Evolutionary conservation across 768 basidiomycete genomes (phyloP), one percentile per base, ranked within the genome.

Genomic region (Leccinum uliginosum): DNA sequence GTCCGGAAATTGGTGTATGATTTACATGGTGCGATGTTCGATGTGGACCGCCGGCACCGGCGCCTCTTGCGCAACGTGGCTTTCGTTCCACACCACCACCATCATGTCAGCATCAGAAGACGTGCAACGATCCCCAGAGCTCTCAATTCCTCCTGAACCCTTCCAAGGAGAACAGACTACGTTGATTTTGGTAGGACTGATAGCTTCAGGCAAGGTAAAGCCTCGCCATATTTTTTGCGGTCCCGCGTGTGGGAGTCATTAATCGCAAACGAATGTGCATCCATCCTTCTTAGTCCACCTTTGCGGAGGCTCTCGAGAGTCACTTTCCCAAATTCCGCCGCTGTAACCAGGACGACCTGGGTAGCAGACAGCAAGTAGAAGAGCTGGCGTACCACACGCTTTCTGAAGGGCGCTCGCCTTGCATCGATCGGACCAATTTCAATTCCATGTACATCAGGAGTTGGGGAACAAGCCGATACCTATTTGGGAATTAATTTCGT

Each of bases 321-420:
- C 71, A 85, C 62, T 80, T 79, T 56, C 86, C 89, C 9, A 71
- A 71, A 43, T 87, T 90, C 67, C 74, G 75, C 45, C 78, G 88
- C 62, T 91, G 88, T 69, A 90, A 84, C 73, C 89, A 92, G 70
- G 91, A 93, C 64, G 86, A 91, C 53, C 77, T 93, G 44, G 91
- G 89, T 17, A 76, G 77, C 63, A 78, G 90, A 62, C 78, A 77
- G 12, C 70, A 63, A n/a, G 90, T 91, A 0, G 90, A 91, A 67
- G 67, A 72, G 9, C 70, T 84, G 35, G 85, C 83, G 6, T 72
- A 83, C 56, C 61, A 72, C 23, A 75, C 78, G 7, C 76, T 91
- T 51, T 60, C 64, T 47, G 69, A 78, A 59, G 87, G 87, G n/a
- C 68, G 75, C 49, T 91, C 87, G n/a, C 85, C 86, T 15, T 89